Percentiles rank a stretch among this genome's conserved stretches.
Evolutionary conservation across 2,329 filamentous ascomycete genomes (phyloP).

Genomic region (Aspergillus awamori): DNA sequence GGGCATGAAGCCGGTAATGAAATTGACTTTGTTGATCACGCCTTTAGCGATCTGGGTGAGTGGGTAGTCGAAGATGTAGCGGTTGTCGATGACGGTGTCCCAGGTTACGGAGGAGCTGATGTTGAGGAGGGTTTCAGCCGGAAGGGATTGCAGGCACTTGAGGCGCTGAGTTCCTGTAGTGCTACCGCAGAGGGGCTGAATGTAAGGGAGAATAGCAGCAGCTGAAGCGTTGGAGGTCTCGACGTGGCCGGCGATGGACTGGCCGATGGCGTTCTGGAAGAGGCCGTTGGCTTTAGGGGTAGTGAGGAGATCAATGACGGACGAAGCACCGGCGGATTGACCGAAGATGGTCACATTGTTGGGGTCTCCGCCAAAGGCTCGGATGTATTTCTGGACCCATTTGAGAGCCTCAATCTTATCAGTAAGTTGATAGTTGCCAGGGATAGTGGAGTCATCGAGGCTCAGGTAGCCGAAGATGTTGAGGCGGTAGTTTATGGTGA

Average conservation of each 20-base stretch:
- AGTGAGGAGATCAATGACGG: conserved; percentile 25
- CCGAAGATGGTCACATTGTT: conserved; percentile 31
- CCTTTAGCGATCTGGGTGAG: conserved; percentile 51
- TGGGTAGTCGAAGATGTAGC: conserved; percentile 55
- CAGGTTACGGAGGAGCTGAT: conserved; percentile 42
- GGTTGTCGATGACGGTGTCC: conserved; percentile 60
- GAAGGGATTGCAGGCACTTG: conserved; percentile 55
- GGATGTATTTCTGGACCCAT: conserved; percentile 35
- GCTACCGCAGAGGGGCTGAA: conserved; percentile 58
- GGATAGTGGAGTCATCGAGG: neutral
- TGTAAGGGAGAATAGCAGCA: conserved; percentile 45
- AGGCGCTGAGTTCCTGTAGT: conserved; percentile 49
- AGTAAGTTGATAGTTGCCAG: conserved; percentile 16
- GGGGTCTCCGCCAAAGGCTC: conserved; percentile 34
- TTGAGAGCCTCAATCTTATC: conserved; percentile 26
- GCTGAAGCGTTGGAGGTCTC: neutral
- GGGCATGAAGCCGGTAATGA: conserved; percentile 59
- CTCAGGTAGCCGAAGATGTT: conserved; percentile 29
- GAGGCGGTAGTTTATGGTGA: conserved; percentile 8
- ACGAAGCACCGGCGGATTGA: conserved; percentile 28
- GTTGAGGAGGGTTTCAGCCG: conserved; percentile 26
- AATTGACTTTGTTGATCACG: conserved; percentile 51
- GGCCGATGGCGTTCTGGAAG: conserved; percentile 34
- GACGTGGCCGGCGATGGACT: conserved; percentile 18
- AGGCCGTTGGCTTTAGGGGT: conserved; percentile 22